Evolutionary conservation across 768 basidiomycete genomes (phyloP).

Genomic region (Bullera alba): DNA sequence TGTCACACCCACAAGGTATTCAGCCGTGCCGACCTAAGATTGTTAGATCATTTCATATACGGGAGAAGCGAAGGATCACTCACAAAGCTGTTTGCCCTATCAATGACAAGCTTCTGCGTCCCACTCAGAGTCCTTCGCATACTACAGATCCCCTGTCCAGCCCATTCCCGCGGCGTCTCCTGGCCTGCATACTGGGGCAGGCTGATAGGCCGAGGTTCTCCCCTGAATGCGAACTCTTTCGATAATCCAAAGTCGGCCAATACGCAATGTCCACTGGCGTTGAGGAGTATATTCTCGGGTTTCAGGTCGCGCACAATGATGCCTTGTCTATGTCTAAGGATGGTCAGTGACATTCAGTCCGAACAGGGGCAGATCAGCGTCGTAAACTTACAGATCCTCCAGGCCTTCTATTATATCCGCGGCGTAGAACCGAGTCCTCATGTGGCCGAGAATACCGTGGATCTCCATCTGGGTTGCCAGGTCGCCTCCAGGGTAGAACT

Average conservation of each 20-base stretch:
- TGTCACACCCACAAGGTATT: conserved; percentile 35
- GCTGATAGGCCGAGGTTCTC: conserved; percentile 24
- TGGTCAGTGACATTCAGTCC: conserved; percentile 4
- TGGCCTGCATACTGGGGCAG: conserved; percentile 22
- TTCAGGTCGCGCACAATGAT: conserved; percentile 98
- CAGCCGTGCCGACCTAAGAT: conserved; percentile 27
- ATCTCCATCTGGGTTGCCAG: conserved; percentile 94
- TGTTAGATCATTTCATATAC: background rate
- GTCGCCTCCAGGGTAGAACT: conserved; percentile 54
- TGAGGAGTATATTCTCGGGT: conserved; percentile 86
- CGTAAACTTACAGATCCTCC: conserved; percentile 60
- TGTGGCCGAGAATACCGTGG: conserved; percentile 87
- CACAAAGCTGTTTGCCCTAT: conserved; percentile 31
- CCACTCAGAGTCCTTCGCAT: conserved; percentile 11
- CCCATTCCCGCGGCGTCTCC: conserved; percentile 25
- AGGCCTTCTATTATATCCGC: conserved; percentile 93
- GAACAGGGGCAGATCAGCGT: background rate
- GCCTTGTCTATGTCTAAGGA: conserved; percentile 63
- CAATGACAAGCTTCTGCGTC: conserved; percentile 12
- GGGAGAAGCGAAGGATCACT: background rate
- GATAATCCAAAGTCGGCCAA: conserved; percentile 82
- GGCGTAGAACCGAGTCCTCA: conserved; percentile 92
- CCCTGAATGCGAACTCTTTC: conserved; percentile 29
- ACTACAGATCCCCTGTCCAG: conserved; percentile 24
- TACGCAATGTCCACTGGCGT: conserved; percentile 88